A percentile compares a stretch with the other conserved stretches of the same genome.
Conservation (phyloP, 2,329 filamentous ascomycete genomes). For the Chaetomiaceae sp. region DNA sequence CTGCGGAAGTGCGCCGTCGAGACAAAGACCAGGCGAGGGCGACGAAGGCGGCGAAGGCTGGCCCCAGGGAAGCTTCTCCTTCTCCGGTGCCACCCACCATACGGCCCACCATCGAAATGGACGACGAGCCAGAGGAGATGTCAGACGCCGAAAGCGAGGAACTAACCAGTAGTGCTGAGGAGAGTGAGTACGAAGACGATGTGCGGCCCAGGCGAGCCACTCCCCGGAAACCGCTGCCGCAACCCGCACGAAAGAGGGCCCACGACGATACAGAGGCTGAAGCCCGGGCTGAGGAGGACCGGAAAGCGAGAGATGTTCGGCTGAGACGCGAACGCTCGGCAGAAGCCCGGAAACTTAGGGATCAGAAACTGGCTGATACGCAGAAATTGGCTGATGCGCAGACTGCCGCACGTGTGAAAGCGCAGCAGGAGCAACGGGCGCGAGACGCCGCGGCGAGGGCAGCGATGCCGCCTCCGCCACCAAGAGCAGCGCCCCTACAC, state of each 20-base stretch:
- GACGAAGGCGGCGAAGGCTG: not conserved
- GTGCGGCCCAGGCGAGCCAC: not conserved
- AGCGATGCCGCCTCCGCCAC: conserved; percentile 13
- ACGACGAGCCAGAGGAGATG: not conserved
- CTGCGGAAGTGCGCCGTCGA: conserved; percentile 8
- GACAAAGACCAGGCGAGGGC: not conserved
- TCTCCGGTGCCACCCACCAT: not conserved
- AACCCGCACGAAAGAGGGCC: conserved; percentile 11
- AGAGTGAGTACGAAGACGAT: conserved; percentile 4
- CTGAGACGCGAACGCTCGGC: conserved; percentile 11
- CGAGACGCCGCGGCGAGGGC: conserved; percentile 6
- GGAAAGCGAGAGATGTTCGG: conserved; percentile 11
- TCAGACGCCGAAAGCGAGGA: not conserved
- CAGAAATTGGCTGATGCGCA: conserved; percentile 3
- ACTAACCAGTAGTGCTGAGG: not conserved
- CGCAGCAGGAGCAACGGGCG: conserved; percentile 2
- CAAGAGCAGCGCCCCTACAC: not conserved
- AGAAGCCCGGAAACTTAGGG: conserved; percentile 1
- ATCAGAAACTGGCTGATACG: conserved; percentile 6
- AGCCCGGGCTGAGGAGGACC: conserved; percentile 9
- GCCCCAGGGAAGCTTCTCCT: not conserved
- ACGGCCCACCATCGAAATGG: conserved; percentile 3
- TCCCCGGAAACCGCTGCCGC: not conserved
- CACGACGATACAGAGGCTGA: conserved; percentile 16
- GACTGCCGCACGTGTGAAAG: not conserved